A percentile compares a stretch with the other conserved stretches of the same genome.
Conservation (phyloP, 2,329 filamentous ascomycete genomes). For the Neophaeococcomyces aloes region DNA sequence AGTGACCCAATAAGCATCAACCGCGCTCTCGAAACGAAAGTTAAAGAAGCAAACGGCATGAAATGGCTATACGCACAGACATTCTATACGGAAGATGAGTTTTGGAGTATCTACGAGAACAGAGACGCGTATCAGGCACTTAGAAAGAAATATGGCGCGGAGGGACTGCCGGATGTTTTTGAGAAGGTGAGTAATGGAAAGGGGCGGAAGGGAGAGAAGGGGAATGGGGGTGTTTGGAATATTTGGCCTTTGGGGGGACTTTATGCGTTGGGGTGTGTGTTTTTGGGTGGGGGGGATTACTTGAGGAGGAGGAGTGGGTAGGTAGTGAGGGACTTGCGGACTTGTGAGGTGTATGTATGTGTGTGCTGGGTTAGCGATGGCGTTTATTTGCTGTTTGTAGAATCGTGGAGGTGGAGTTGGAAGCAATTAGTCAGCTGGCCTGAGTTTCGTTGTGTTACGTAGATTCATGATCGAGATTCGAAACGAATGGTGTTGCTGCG, state of each 20-base stretch:
- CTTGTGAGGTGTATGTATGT: conserved; percentile 20
- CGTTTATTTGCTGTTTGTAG: conserved; percentile 15
- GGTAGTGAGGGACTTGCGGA: conserved; percentile 14
- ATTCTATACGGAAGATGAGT: conserved; percentile 58
- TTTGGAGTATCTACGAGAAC: conserved; percentile 35
- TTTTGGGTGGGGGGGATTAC: too few relatives aligned
- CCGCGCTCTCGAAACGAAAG: conserved; percentile 58
- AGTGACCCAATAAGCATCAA: conserved; percentile 58
- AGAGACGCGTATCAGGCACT: conserved; percentile 29
- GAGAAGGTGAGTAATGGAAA: conserved; percentile 30
- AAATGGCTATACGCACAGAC: conserved; percentile 85
- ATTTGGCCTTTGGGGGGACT: too few relatives aligned
- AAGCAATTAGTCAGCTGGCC: too few relatives aligned
- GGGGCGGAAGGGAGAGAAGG: too few relatives aligned
- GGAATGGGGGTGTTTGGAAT: too few relatives aligned
- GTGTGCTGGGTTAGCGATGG: conserved; percentile 18
- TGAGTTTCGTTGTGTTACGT: too few relatives aligned
- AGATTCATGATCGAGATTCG: too few relatives aligned
- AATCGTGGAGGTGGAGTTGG: conserved; percentile 2
- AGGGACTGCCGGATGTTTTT: conserved; percentile 27
- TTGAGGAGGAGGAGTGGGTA: conserved; percentile 9
- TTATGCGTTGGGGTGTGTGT: too few relatives aligned
- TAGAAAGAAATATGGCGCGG: conserved; percentile 31
- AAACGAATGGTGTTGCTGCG: too few relatives aligned
- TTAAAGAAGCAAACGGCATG: conserved; percentile 59